These are phyloP conservation scores for Penicillium sp. DNA, from an alignment of 2,329 filamentous ascomycete species.

Conservation along the genomic window DNA sequence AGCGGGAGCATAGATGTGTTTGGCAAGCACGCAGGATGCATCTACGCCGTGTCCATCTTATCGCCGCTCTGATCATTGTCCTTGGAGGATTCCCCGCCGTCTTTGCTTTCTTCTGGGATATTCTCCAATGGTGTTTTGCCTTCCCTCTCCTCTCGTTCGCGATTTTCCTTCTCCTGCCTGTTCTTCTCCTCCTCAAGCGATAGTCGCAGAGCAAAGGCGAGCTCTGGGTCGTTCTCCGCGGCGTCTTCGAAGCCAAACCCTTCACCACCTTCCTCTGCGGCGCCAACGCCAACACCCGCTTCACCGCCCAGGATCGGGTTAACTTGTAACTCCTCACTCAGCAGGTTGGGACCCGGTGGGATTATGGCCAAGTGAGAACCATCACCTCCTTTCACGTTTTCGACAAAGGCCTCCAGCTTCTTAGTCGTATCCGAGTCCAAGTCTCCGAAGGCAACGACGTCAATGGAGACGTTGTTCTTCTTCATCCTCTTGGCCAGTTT, in stretches of 20 bases:
- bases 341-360: constrained; percentile 82
- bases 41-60: constrained; percentile 87
- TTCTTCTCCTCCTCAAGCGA: constrained; percentile 98
- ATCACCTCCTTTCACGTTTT: constrained; percentile 84
- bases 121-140: constrained; percentile 74
- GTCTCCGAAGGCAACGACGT: constrained; percentile 93
- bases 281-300: constrained; percentile 53
- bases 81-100: constrained; percentile 48
- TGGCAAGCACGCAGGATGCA: constrained; percentile 1
- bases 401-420: constrained; percentile 91
- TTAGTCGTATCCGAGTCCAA: constrained; percentile 81
- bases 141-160: constrained; percentile 67
- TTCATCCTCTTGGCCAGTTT: constrained; percentile 98
- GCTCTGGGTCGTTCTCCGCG: constrained; percentile 76
- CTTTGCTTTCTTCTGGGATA: constrained; percentile 66
- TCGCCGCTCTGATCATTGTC: constrained; percentile 59
- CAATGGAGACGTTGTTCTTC: constrained; percentile 90
- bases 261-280: constrained; percentile 45
- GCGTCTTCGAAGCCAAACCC: constrained; percentile 78
- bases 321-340: constrained; percentile 86
- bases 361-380: constrained; percentile 89
- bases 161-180: constrained; percentile 78
- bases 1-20: background rate
- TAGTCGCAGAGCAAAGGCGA: constrained; percentile 92
- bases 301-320: constrained; percentile 89